A percentile compares a stretch with the other conserved stretches of the same genome.
These are phyloP conservation scores for Verbascum thapsus DNA, from an alignment of 257 asterid species.

Conservation along the genomic window DNA sequence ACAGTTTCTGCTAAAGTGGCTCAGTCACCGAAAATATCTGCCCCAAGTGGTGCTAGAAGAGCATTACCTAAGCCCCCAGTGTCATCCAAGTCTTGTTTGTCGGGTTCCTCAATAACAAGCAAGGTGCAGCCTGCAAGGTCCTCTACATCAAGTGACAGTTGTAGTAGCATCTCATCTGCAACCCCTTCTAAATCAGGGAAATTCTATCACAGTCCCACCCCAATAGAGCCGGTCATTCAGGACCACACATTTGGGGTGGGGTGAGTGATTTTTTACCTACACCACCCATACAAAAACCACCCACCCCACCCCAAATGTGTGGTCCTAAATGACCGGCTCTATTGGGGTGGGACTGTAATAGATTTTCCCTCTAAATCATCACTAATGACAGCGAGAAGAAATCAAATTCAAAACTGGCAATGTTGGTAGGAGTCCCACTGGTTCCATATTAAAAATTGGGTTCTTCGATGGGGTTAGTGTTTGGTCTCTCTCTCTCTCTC, in stretches of 20 bases:
- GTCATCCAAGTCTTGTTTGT: constrained; percentile 46
- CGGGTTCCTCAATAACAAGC: constrained; percentile 47
- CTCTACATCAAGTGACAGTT: constrained; percentile 58
- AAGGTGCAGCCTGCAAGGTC: constrained; percentile 54
- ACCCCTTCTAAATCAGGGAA: constrained; percentile 41
- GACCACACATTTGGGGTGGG: too few relatives aligned
- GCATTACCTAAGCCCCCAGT: constrained; percentile 59
- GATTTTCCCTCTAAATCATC: too few relatives aligned
- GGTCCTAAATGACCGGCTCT: too few relatives aligned
- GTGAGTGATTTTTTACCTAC: too few relatives aligned
- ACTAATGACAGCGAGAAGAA: constrained; percentile 52
- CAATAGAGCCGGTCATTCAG: too few relatives aligned
- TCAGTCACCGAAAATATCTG: constrained; percentile 56
- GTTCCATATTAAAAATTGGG: constrained; percentile 68
- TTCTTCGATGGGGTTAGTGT: constrained; percentile 93
- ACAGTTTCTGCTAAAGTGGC: constrained; percentile 50
- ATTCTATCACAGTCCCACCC: too few relatives aligned
- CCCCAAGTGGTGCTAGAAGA: constrained; percentile 48
- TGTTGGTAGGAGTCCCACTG: constrained; percentile 41
- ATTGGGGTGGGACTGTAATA: too few relatives aligned
- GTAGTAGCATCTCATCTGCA: constrained; percentile 52
- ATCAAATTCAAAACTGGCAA: constrained; percentile 44
- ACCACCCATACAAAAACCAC: too few relatives aligned
- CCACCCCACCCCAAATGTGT: too few relatives aligned
- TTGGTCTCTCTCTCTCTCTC: constrained; percentile 23